Conservation (phyloP, 805 yeast genomes). For the Wickerhamiella azymoides region DNA sequence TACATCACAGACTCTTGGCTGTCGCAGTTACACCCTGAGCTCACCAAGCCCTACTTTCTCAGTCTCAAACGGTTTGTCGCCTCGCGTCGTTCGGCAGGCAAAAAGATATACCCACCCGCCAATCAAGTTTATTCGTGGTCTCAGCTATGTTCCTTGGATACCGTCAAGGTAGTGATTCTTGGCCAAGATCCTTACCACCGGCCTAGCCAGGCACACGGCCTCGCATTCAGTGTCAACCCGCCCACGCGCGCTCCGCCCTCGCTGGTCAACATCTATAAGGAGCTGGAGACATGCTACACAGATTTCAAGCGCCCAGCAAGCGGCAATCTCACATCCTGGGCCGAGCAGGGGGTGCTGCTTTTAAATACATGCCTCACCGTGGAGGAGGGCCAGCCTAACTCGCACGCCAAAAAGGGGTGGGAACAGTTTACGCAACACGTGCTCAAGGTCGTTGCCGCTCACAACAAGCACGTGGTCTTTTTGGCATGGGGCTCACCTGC, state of each 20-base stretch:
- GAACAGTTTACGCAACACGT: constrained; percentile 72
- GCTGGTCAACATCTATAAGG: constrained; percentile 71
- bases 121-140: constrained; percentile 84
- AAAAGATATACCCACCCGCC: constrained; percentile 63
- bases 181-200: constrained; percentile 98
- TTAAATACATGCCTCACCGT: constrained; percentile 85
- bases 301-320: constrained; percentile 46
- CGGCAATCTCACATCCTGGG: constrained; percentile 66
- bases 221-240: constrained; percentile 81
- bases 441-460: constrained; percentile 35
- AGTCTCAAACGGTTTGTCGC: constrained; percentile 50
- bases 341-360: constrained; percentile 72
- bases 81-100: constrained; percentile 32
- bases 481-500: constrained; percentile 80
- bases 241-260: constrained; percentile 86
- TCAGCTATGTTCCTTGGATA: constrained; percentile 59
- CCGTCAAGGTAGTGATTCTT: constrained; percentile 62
- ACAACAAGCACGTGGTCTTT: constrained; percentile 38
- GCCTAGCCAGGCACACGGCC: constrained; percentile 85
- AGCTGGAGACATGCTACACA: constrained; percentile 52
- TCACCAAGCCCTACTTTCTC: constrained; percentile 76
- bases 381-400: constrained; percentile 82
- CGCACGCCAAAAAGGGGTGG: constrained; percentile 89
- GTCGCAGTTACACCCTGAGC: constrained; percentile 46
- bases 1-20: constrained; percentile 75